These are phyloP conservation scores for Carex cristatella DNA, from an alignment of 176 grass and related monocot genomes.

Conservation along the genomic window DNA sequence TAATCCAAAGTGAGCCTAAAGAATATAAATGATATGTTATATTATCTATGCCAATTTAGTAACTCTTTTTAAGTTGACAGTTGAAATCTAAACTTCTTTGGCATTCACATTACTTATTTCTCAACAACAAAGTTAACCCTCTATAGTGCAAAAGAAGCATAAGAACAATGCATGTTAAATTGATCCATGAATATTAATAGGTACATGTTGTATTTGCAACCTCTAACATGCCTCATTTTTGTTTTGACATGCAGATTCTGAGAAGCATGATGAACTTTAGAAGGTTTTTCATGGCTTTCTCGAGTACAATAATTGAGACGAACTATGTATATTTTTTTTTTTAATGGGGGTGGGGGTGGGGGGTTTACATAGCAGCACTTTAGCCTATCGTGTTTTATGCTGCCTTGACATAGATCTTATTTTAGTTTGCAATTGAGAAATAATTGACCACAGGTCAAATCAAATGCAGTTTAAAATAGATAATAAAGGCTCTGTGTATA, in stretches of 20 bases:
- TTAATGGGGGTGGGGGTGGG: too few species aligned
- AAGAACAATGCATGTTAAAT: neutral
- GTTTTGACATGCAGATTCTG: slow-evolving; percentile 23
- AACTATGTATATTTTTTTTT: neutral
- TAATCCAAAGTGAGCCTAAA: neutral
- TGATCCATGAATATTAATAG: neutral
- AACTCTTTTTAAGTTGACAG: neutral
- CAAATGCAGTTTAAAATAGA: too few species aligned
- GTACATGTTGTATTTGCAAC: neutral
- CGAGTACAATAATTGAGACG: neutral
- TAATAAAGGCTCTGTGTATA: too few species aligned
- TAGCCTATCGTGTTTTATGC: too few species aligned
- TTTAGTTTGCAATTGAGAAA: too few species aligned
- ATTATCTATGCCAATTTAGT: neutral
- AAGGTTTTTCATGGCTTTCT: neutral
- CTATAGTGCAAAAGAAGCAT: neutral
- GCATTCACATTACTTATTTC: neutral
- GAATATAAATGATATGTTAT: neutral
- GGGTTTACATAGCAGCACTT: too few species aligned
- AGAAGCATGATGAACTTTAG: slow-evolving; percentile 70
- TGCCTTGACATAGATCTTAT: too few species aligned
- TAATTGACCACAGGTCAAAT: too few species aligned
- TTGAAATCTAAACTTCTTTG: neutral
- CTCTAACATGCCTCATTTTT: slow-evolving; percentile 18
- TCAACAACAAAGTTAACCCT: neutral